These are phyloP conservation scores for Clitopilus hobsonii DNA, from an alignment of 768 basidiomycete genomes.

Conservation along the genomic window DNA sequence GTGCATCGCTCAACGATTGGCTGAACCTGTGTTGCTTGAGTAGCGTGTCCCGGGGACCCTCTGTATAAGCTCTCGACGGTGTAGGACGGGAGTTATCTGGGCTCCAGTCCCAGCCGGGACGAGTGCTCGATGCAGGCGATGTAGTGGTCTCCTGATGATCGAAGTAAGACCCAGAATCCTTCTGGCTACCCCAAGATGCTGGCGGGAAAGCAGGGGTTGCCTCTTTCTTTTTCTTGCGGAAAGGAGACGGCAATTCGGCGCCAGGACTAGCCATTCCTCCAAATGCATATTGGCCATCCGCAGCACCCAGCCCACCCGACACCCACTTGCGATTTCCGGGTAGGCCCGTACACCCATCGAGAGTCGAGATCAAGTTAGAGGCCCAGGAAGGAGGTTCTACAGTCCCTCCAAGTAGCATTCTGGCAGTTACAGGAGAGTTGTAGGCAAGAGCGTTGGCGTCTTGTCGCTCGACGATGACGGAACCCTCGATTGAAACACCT, in stretches of 20 bases:
- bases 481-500: constrained; percentile 84
- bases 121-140: constrained; percentile 17
- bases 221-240: constrained; percentile 40
- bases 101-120: constrained; percentile 28
- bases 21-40: constrained; percentile 16
- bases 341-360: constrained; percentile 68
- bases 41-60: constrained; percentile 21
- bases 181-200: constrained; percentile 50
- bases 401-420: constrained; percentile 74
- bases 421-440: constrained; percentile 63
- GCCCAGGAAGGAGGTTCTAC: constrained; percentile 81
- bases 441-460: constrained; percentile 91
- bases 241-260: constrained; percentile 27
- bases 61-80: constrained; percentile 40
- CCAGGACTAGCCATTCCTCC: constrained; percentile 42
- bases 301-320: constrained; percentile 32
- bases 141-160: constrained; percentile 16
- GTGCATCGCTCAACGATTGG: constrained; percentile 24
- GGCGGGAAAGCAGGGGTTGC: constrained; percentile 54
- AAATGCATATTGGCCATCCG: constrained; percentile 52
- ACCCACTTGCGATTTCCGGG: constrained; percentile 71
- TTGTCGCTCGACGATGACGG: constrained; percentile 88
- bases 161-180: constrained; percentile 56
- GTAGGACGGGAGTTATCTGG: constrained; percentile 30
- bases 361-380: constrained; percentile 60